Conservation (phyloP, 2,329 filamentous ascomycete species). For the Nothopassalora personata region DNA sequence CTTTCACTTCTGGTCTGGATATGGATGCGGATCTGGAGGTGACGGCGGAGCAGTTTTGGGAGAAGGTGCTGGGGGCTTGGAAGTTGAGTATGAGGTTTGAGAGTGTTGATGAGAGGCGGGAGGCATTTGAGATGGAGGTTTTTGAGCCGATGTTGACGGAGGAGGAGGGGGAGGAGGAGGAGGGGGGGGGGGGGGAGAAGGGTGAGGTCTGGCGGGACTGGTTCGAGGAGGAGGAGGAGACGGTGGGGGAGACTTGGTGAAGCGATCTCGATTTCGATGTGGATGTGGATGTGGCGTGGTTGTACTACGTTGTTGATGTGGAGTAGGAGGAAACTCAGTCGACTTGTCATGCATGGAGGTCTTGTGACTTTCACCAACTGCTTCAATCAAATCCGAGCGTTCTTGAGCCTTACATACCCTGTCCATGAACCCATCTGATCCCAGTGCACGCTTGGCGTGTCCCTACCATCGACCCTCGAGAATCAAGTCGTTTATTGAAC, state of each 20-base stretch:
- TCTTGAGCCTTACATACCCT: too few species aligned
- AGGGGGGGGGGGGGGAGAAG: background rate
- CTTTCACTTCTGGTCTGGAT: slow-evolving; percentile 1
- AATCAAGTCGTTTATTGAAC: too few species aligned
- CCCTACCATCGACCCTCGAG: too few species aligned
- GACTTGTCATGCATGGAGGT: too few species aligned
- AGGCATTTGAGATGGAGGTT: background rate
- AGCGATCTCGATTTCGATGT: too few species aligned
- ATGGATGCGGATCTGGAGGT: background rate
- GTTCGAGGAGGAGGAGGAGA: background rate
- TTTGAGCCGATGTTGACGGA: background rate
- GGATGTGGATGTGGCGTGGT: too few species aligned
- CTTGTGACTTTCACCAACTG: too few species aligned
- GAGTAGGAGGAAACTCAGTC: too few species aligned
- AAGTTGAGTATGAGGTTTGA: background rate
- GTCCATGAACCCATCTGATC: too few species aligned
- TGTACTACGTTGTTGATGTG: too few species aligned
- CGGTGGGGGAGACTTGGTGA: background rate
- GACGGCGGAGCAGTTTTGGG: slow-evolving; percentile 4
- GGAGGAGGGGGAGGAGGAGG: background rate
- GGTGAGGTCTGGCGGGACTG: background rate
- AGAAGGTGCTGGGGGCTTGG: slow-evolving; percentile 1
- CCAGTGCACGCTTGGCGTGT: too few species aligned
- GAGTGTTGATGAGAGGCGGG: slow-evolving; percentile 5
- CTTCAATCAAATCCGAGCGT: too few species aligned